Evolutionary conservation across 139 green algal genomes (phyloP).

Genomic region (Raphidocelis subcapitata): DNA sequence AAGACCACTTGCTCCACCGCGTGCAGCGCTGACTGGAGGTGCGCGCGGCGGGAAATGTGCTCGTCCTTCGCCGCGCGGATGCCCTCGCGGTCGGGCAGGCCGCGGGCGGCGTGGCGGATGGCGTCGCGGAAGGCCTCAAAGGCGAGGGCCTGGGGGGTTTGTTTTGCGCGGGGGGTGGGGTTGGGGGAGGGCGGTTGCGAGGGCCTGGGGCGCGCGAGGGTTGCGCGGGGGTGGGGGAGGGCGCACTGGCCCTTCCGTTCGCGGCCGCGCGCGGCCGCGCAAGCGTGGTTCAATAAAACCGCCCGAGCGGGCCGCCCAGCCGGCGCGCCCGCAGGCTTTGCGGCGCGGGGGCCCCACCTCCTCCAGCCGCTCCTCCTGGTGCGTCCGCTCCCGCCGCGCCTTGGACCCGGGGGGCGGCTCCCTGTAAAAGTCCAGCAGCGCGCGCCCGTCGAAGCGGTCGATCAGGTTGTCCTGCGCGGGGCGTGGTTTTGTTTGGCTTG

Average conservation of each 20-base stretch:
- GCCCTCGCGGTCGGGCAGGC: constrained; percentile 42
- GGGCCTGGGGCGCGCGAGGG: too few species aligned
- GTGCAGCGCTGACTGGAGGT: constrained; percentile 34
- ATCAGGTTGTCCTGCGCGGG: constrained; percentile 49
- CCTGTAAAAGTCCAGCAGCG: constrained; percentile 73
- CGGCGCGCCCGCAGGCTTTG: background rate
- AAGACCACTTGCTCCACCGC: constrained; percentile 16
- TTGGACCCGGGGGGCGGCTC: constrained; percentile 44
- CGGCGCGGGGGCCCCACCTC: constrained; percentile 31
- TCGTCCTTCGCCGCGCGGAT: constrained; percentile 43
- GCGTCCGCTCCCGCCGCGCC: constrained; percentile 25
- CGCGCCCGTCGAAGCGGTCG: constrained; percentile 72
- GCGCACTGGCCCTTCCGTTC: too few species aligned
- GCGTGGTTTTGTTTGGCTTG: too few species aligned
- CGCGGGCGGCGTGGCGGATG: constrained; percentile 48
- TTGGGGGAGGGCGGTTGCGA: too few species aligned
- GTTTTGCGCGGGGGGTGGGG: too few species aligned
- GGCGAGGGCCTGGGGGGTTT: constrained; percentile 49
- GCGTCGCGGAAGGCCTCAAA: constrained; percentile 76
- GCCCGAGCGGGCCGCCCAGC: too few species aligned
- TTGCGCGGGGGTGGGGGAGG: too few species aligned
- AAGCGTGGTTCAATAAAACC: too few species aligned
- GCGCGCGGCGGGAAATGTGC: constrained; percentile 58
- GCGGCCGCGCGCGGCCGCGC: too few species aligned
- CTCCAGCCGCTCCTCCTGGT: constrained; percentile 62